Conservation (phyloP, 768 basidiomycete species). For the Mycena chlorophos region DNA sequence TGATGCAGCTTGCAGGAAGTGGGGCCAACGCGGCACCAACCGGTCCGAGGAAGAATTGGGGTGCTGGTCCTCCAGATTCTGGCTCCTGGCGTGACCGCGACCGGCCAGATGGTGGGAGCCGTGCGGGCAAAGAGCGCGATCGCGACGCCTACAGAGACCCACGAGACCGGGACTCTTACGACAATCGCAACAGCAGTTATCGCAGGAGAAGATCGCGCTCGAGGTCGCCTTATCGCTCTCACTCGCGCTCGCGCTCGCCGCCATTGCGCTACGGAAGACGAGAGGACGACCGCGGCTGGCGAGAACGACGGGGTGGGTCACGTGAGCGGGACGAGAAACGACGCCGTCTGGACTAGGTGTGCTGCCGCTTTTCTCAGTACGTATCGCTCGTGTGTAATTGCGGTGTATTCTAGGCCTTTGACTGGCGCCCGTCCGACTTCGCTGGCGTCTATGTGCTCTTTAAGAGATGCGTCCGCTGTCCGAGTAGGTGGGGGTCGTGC, state of each 20-base stretch:
- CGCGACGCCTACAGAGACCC: conserved; percentile 14
- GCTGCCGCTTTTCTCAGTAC: conserved; percentile 4
- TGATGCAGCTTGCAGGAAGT: conserved; percentile 31
- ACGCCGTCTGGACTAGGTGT: conserved; percentile 52
- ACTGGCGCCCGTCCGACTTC: conserved; percentile 9
- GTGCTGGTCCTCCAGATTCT: conserved; percentile 29
- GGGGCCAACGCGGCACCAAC: conserved; percentile 36
- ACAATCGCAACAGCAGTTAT: conserved; percentile 28
- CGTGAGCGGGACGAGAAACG: conserved; percentile 46
- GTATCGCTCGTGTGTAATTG: conserved; percentile 17
- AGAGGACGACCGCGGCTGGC: conserved; percentile 25
- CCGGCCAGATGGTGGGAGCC: conserved; percentile 17
- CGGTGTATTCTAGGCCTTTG: conserved; percentile 18
- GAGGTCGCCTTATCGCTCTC: conserved; percentile 28
- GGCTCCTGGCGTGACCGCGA: conserved; percentile 38
- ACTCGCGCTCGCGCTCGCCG: conserved; percentile 36
- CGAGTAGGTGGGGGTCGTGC: neutral
- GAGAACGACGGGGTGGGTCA: conserved; percentile 35
- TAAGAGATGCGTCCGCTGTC: neutral
- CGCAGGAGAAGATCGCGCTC: conserved; percentile 30
- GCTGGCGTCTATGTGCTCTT: neutral
- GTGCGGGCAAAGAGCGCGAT: conserved; percentile 23
- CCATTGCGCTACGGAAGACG: conserved; percentile 22
- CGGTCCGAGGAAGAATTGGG: conserved; percentile 34
- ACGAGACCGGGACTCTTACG: conserved; percentile 29